These are phyloP conservation scores for Pleurotus cornucopiae DNA, from an alignment of 768 basidiomycete genomes.

Conservation along the genomic window DNA sequence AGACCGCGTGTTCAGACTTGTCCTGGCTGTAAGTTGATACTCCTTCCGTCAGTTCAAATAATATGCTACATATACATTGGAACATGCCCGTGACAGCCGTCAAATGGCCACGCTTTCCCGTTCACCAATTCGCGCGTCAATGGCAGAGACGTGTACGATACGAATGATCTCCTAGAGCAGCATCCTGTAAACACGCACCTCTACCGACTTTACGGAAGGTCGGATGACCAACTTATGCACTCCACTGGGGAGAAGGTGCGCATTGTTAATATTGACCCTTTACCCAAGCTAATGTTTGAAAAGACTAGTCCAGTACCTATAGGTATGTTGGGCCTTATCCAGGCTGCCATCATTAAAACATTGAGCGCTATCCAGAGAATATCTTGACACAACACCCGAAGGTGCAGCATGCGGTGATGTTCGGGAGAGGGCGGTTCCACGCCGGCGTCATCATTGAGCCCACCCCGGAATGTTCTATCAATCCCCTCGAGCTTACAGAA, in stretches of 20 bases:
- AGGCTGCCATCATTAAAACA: conserved; percentile 11
- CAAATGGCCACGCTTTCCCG: background rate
- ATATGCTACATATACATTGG: background rate
- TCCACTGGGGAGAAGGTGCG: conserved; percentile 37
- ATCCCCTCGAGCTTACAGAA: conserved; percentile 16
- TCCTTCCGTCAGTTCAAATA: background rate
- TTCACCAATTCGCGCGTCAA: conserved; percentile 26
- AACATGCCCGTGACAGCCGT: background rate
- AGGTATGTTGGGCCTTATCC: conserved; percentile 16
- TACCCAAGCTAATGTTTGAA: background rate
- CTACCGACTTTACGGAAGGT: conserved; percentile 30
- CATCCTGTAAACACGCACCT: conserved; percentile 33
- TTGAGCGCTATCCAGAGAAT: conserved; percentile 25
- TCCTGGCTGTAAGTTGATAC: conserved; percentile 1
- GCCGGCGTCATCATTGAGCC: conserved; percentile 32
- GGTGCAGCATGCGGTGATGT: conserved; percentile 28
- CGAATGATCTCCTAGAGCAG: conserved; percentile 34
- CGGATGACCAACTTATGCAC: conserved; percentile 42
- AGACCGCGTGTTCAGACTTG: conserved; percentile 10
- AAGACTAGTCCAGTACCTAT: conserved; percentile 33
- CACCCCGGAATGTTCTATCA: conserved; percentile 16
- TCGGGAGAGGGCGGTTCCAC: conserved; percentile 30
- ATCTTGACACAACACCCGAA: conserved; percentile 27
- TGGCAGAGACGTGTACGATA: conserved; percentile 35
- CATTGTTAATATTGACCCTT: background rate